Percentiles rank a stretch among this genome's conserved stretches.
These are phyloP conservation scores for Bauhinia variegata DNA, from an alignment of 306 rosid species.

Conservation along the genomic window DNA sequence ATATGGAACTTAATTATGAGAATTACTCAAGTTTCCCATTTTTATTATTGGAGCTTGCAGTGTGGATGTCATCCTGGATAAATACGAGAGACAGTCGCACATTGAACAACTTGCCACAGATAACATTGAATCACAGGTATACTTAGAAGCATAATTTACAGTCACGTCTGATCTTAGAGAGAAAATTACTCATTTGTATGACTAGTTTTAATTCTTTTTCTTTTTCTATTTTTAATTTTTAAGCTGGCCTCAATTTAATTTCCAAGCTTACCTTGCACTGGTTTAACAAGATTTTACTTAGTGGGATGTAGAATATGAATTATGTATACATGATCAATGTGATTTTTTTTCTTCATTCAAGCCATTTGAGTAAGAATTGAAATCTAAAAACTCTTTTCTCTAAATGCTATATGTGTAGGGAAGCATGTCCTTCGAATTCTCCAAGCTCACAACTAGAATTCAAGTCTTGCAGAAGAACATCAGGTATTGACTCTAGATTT, in stretches of 20 bases:
- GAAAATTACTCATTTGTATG: no score
- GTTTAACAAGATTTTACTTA: no score
- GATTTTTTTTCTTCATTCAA: neutral
- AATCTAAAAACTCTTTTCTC: slow-evolving; percentile 1
- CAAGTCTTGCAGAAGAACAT: slow-evolving; percentile 62
- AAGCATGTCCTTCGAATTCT: slow-evolving; percentile 56
- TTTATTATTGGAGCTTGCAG: slow-evolving; percentile 50
- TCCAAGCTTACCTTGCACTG: no score
- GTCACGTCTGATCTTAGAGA: no score
- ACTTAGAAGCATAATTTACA: neutral
- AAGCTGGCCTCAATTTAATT: no score
- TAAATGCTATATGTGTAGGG: slow-evolving; percentile 34
- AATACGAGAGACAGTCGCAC: slow-evolving; percentile 57
- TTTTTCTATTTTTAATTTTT: no score
- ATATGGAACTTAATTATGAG: no score
- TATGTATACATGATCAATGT: neutral
- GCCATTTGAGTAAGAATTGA: slow-evolving; percentile 9
- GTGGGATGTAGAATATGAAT: no score
- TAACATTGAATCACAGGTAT: slow-evolving; percentile 57
- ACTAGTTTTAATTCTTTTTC: no score
- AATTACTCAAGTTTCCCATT: neutral
- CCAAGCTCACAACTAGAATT: slow-evolving; percentile 58
- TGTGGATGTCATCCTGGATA: slow-evolving; percentile 60
- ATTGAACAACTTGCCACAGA: slow-evolving; percentile 38
- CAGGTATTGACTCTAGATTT: slow-evolving; percentile 47